Evolutionary conservation across 2,329 filamentous ascomycete genomes (phyloP), one percentile per base, ranked within the genome.

Genomic region (Aspergillus proliferans): DNA sequence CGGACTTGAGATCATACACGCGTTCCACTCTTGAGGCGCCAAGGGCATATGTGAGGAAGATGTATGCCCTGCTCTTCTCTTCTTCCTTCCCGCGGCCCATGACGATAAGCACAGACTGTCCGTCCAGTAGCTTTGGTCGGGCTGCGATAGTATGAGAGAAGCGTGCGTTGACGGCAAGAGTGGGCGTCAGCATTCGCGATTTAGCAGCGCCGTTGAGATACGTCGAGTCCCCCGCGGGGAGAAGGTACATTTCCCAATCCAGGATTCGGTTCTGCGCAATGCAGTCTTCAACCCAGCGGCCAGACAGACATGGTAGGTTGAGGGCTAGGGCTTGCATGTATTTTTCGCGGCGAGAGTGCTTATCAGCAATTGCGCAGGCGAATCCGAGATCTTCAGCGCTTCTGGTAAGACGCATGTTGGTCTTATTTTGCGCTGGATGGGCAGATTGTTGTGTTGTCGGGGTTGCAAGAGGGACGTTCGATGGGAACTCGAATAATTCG

Each of bases 261-360:
- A 94, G 70, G 0, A 92, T 69, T 6, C 71, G 64, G 5, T 76
- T 74, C 28, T 81, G 80, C 1, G 76, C 68, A 3, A 92, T 67
- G 53, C 88, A 95, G 45, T 86, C 80, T 22, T 81, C 77, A 43
- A 95, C 74, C 92, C 93, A 98, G 47, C 85, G 84, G 5, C 83
- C 80, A 5, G 88, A 86, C 1, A 98, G 76, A 60, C 91, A 95
- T 0, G 93, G 93, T 0, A 98, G 71, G 1, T 88, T 89, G 0
- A 98, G 79, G 0, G 93, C 91, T 2, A 98, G 79, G 0, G 93
- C 93, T 70, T 97, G 91, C 77, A 97, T 87, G 67, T 93, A 96
- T 65, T 97, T 98, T 45, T 84, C 81, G 54, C 89, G 90, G 43
- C 92, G 83, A 6, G 87, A 93, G 65, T 95, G 87, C 4, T 82